Conservation (phyloP, 2,329 filamentous ascomycete genomes). For the Endocalyx cinctus region DNA sequence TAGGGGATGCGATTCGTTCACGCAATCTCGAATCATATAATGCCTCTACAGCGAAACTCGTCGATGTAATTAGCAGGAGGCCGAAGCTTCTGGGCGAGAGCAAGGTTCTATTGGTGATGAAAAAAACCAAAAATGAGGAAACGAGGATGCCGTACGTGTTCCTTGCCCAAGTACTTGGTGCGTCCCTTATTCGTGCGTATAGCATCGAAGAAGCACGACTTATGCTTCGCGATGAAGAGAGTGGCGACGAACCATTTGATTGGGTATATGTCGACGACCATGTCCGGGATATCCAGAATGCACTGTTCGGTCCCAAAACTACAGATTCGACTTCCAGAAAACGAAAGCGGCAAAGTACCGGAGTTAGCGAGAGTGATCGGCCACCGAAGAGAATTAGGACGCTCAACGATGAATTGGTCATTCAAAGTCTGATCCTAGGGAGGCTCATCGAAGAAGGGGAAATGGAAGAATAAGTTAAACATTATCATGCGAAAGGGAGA, state of each 20-base stretch:
- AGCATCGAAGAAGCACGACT: constrained; percentile 62
- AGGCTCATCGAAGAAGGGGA: constrained; percentile 64
- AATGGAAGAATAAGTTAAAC: constrained; percentile 21
- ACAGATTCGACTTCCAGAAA: constrained; percentile 34
- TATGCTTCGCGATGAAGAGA: constrained; percentile 48
- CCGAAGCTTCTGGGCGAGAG: constrained; percentile 59
- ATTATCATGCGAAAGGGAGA: too few relatives aligned
- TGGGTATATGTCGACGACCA: constrained; percentile 77
- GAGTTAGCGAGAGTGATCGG: constrained; percentile 27
- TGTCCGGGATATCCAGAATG: constrained; percentile 44
- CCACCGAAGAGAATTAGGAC: constrained; percentile 55
- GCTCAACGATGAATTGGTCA: constrained; percentile 79
- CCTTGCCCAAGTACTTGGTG: constrained; percentile 72
- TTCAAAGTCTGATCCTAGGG: constrained; percentile 88
- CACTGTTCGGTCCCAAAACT: constrained; percentile 35
- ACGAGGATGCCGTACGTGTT: constrained; percentile 73
- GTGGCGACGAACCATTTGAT: constrained; percentile 51
- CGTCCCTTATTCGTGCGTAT: constrained; percentile 61
- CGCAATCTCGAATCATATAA: constrained; percentile 62
- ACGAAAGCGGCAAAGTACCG: constrained; percentile 40
- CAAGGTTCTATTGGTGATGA: constrained; percentile 68
- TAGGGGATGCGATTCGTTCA: constrained; percentile 74
- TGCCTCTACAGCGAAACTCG: constrained; percentile 50
- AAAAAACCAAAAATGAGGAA: constrained; percentile 56
- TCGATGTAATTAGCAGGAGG: constrained; percentile 53